These are phyloP conservation scores for Apocynum venetum DNA, from an alignment of 257 asterid species.

Conservation along the genomic window DNA sequence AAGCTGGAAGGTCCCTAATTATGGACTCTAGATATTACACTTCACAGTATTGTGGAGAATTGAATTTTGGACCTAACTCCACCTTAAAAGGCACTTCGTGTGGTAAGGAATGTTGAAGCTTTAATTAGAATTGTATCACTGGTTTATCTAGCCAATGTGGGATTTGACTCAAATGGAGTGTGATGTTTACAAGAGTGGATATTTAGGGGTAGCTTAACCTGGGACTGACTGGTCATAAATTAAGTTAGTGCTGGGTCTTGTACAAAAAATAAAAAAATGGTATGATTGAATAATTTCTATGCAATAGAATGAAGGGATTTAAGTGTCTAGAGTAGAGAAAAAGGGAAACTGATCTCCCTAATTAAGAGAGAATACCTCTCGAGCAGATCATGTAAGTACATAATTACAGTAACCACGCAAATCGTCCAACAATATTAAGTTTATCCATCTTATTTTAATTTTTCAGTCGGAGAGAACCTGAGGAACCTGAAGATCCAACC, in stretches of 20 bases:
- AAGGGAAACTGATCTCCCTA: background rate
- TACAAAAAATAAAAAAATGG: background rate
- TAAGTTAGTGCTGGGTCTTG: background rate
- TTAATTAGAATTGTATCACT: background rate
- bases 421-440: background rate
- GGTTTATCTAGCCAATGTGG: background rate
- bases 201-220: background rate
- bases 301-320: background rate
- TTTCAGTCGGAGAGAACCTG: constrained; percentile 89
- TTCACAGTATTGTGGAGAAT: background rate
- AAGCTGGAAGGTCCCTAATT: background rate
- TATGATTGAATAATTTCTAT: background rate
- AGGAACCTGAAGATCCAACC: constrained; percentile 96
- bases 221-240: background rate
- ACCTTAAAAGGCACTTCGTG: background rate
- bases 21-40: background rate
- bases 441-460: constrained; percentile 13
- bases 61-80: background rate
- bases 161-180: background rate
- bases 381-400: background rate
- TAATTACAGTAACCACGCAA: background rate
- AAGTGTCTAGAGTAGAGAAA: background rate
- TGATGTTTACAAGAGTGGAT: background rate
- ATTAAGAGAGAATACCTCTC: background rate
- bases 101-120: background rate